These are phyloP conservation scores for Mesotaenium endlicherianum DNA, from an alignment of 139 green algal species.

Conservation along the genomic window DNA sequence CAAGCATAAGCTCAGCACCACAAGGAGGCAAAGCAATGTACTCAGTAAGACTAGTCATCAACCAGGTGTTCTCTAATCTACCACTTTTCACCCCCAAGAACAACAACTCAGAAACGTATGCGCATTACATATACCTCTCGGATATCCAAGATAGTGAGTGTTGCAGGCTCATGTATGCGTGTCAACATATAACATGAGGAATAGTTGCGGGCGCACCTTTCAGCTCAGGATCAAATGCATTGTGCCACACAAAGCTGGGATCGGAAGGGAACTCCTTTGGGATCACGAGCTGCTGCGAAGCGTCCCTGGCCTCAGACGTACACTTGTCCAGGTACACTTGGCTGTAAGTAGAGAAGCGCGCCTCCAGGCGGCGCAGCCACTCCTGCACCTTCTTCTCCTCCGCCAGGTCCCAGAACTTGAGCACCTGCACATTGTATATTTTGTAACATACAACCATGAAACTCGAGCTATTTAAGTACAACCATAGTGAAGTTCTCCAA, in stretches of 20 bases:
- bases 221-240: not conserved
- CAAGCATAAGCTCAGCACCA: not conserved
- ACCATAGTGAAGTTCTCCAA: too few species aligned
- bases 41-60: not conserved
- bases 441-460: too few species aligned
- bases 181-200: not conserved
- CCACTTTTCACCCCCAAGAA: too few species aligned
- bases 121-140: not conserved
- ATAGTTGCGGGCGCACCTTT: not conserved
- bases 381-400: not conserved
- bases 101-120: too few species aligned
- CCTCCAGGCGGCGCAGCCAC: slow-evolving; percentile 17
- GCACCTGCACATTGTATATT: slow-evolving; percentile 4
- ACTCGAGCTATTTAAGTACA: too few species aligned
- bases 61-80: too few species aligned
- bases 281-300: not conserved
- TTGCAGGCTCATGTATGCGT: not conserved
- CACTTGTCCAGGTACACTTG: slow-evolving; percentile 2
- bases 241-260: not conserved
- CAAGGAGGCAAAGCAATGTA: not conserved
- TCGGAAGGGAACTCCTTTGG: not conserved
- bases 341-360: not conserved
- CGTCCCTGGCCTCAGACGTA: not conserved
- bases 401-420: slow-evolving; percentile 42
- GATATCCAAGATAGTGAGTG: not conserved